A percentile compares a stretch with the other conserved stretches of the same genome.
These are phyloP conservation scores for Datura wrightii DNA, from an alignment of 257 asterid genomes.

Conservation along the genomic window DNA sequence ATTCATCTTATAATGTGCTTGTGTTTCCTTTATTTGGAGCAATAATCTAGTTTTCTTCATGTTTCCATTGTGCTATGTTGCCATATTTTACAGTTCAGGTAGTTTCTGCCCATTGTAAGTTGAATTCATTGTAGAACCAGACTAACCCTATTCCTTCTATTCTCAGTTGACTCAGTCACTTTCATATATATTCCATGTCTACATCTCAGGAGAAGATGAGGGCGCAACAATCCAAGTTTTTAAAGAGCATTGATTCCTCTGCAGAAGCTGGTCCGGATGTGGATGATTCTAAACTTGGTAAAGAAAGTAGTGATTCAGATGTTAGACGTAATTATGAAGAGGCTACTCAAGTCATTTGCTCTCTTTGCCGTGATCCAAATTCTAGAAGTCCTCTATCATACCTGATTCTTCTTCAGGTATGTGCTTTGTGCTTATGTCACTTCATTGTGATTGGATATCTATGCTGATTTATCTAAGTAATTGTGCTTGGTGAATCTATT, in stretches of 20 bases:
- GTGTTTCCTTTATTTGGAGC: conserved; percentile 11
- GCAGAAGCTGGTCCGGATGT: conserved; percentile 66
- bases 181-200: conserved; percentile 34
- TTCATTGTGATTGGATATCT: neutral
- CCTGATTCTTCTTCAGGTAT: conserved; percentile 94
- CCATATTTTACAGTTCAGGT: conserved; percentile 10
- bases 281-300: conserved; percentile 58
- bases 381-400: conserved; percentile 82
- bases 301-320: conserved; percentile 56
- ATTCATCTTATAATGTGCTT: neutral
- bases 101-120: neutral
- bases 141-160: neutral
- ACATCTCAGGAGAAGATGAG: conserved; percentile 82
- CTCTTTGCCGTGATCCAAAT: conserved; percentile 85
- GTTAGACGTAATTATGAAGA: conserved; percentile 49
- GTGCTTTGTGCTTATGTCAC: conserved; percentile 26
- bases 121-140: conserved; percentile 18
- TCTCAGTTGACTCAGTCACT: conserved; percentile 18
- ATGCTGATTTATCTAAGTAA: neutral
- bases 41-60: neutral
- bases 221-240: conserved; percentile 84
- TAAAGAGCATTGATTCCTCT: conserved; percentile 68
- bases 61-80: conserved; percentile 19
- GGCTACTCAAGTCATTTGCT: conserved; percentile 71
- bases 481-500: conserved; percentile 31